Evolutionary conservation across 2,329 filamentous ascomycete species (phyloP).

Genomic region (Xylaria sp.): DNA sequence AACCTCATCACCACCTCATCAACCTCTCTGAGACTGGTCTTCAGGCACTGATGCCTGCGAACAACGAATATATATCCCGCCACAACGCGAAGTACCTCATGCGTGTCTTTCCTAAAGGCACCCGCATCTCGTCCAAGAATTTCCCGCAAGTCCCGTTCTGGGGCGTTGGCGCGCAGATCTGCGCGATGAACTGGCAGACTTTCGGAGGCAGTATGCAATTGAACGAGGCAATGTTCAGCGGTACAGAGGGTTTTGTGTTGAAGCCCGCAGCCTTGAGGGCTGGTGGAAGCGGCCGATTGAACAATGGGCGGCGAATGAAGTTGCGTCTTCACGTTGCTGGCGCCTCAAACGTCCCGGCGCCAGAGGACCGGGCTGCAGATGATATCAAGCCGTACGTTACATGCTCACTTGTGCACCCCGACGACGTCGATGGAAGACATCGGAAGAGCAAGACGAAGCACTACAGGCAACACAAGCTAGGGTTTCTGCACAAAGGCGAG

Average conservation of each 20-base stretch:
- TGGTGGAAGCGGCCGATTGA: conserved; percentile 63
- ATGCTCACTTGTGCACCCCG: conserved; percentile 70
- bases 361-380: conserved; percentile 60
- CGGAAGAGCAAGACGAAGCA: conserved; percentile 70
- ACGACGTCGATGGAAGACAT: conserved; percentile 58
- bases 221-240: conserved; percentile 74
- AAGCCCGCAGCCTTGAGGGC: conserved; percentile 70
- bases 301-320: conserved; percentile 58
- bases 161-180: conserved; percentile 75
- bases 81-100: conserved; percentile 76
- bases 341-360: conserved; percentile 69
- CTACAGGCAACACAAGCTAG: conserved; percentile 70
- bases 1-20: conserved; percentile 54
- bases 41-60: conserved; percentile 59
- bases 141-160: conserved; percentile 72
- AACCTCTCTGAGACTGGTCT: conserved; percentile 75
- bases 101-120: conserved; percentile 76
- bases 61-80: conserved; percentile 60
- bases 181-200: conserved; percentile 76
- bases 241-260: conserved; percentile 72
- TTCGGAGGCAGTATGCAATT: conserved; percentile 74
- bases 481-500: conserved; percentile 66
- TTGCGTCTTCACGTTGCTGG: conserved; percentile 70
- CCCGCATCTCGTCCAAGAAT: conserved; percentile 73
- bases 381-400: conserved; percentile 73